Evolutionary conservation across 257 asterid species (phyloP).

Genomic region (Lavandula angustifolia): DNA sequence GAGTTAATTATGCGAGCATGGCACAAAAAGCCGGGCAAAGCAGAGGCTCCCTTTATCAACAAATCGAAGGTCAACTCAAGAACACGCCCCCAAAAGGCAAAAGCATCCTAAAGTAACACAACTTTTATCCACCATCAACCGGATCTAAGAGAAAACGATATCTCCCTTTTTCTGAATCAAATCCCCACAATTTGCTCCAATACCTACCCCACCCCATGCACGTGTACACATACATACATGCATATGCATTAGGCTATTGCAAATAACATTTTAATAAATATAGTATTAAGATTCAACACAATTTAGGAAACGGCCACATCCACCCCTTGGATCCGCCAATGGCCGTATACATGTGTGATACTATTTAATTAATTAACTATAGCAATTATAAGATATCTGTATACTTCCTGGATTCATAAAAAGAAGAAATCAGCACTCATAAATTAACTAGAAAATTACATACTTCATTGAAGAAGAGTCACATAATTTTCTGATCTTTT

Average conservation of each 20-base stretch:
- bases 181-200: slow-evolving; percentile 1
- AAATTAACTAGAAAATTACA: slow-evolving; percentile 8
- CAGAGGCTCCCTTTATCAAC: slow-evolving; percentile 13
- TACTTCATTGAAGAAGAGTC: not conserved
- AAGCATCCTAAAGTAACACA: slow-evolving; percentile 1
- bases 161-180: slow-evolving; percentile 7
- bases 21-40: slow-evolving; percentile 15
- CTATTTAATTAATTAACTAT: not conserved
- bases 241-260: not conserved
- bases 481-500: not conserved
- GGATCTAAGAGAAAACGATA: slow-evolving; percentile 11
- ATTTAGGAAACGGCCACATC: too few relatives aligned
- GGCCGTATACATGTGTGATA: not conserved
- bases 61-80: slow-evolving; percentile 29
- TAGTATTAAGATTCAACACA: too few relatives aligned
- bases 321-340: too few relatives aligned
- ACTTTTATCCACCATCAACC: slow-evolving; percentile 9
- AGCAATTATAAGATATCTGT: not conserved
- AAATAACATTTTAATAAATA: too few relatives aligned
- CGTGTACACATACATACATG: not conserved
- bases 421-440: not conserved
- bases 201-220: slow-evolving; percentile 21
- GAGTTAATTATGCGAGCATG: slow-evolving; percentile 2
- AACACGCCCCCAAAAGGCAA: slow-evolving; percentile 18
- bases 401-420: not conserved